These are phyloP conservation scores for Xylaria multiplex DNA, from an alignment of 2,329 filamentous ascomycete species.

Conservation along the genomic window DNA sequence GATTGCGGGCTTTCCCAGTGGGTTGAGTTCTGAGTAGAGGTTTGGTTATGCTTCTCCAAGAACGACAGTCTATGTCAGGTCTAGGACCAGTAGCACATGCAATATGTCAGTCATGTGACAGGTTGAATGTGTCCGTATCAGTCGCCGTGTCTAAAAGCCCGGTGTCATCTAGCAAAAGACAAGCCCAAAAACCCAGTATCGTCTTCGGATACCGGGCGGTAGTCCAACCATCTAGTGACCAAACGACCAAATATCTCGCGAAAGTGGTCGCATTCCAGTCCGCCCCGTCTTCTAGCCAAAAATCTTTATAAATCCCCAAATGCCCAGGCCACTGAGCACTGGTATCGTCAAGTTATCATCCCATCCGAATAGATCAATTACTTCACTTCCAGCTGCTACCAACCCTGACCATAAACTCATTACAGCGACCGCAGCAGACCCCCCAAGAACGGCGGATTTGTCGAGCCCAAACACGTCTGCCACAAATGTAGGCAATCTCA, in stretches of 20 bases:
- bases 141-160: conserved; percentile 34
- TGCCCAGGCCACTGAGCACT: conserved; percentile 84
- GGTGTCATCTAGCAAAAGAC: conserved; percentile 27
- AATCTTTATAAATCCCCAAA: conserved; percentile 90
- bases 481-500: conserved; percentile 73
- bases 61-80: conserved; percentile 20
- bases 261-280: conserved; percentile 33
- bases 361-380: conserved; percentile 90
- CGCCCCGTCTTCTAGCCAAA: conserved; percentile 67
- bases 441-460: conserved; percentile 69
- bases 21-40: conserved; percentile 24
- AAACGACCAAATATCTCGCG: conserved; percentile 18
- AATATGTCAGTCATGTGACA: conserved; percentile 27
- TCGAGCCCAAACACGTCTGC: conserved; percentile 71
- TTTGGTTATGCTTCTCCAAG: conserved; percentile 20
- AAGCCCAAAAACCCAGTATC: conserved; percentile 19
- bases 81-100: conserved; percentile 19
- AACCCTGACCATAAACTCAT: conserved; percentile 91
- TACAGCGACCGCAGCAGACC: conserved; percentile 77
- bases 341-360: conserved; percentile 99
- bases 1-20: conserved; percentile 9
- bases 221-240: conserved; percentile 16
- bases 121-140: conserved; percentile 28
- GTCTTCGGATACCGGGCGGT: conserved; percentile 7
- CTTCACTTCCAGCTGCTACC: conserved; percentile 87